Percentiles rank a stretch among this genome's conserved stretches.
These are phyloP conservation scores for Puccinia hordei DNA, from an alignment of 1,284 basidiomycete genomes.

Conservation along the genomic window DNA sequence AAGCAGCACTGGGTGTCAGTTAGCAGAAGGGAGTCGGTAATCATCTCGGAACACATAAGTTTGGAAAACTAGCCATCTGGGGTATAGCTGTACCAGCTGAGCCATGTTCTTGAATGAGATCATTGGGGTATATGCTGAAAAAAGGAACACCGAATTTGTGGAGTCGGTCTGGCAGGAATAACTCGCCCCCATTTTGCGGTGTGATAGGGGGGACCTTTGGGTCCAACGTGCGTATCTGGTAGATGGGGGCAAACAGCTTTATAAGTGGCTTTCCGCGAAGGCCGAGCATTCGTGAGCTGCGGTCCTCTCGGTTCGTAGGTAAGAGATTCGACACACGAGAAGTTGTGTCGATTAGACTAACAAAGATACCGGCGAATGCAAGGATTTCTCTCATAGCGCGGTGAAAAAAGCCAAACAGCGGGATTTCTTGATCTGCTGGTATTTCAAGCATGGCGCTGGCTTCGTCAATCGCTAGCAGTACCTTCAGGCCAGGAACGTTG, in stretches of 20 bases:
- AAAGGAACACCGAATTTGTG: constrained; percentile 1
- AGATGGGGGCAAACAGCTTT: background rate
- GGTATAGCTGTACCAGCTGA: background rate
- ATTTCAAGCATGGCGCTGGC: too few relatives aligned
- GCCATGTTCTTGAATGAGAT: background rate
- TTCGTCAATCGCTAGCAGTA: too few relatives aligned
- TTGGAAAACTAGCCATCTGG: background rate
- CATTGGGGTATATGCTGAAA: background rate
- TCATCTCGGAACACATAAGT: background rate
- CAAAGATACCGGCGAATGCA: too few relatives aligned
- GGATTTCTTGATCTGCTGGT: too few relatives aligned
- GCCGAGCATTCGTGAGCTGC: too few relatives aligned
- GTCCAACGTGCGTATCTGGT: background rate
- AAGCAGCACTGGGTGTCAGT: background rate
- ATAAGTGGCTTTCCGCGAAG: too few relatives aligned
- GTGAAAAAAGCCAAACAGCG: too few relatives aligned
- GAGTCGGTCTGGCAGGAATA: background rate
- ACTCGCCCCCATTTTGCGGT: background rate
- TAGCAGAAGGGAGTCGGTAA: background rate
- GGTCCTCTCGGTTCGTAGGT: too few relatives aligned
- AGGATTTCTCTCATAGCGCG: too few relatives aligned
- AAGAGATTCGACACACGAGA: too few relatives aligned
- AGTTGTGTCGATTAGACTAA: too few relatives aligned
- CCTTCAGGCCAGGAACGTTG: too few relatives aligned
- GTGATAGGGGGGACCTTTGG: background rate